A percentile compares a stretch with the other conserved stretches of the same genome.
phyloP scores from a whole-genome alignment of 352 stramenopile species.

The Peronosclerospora sorghi region DNA sequence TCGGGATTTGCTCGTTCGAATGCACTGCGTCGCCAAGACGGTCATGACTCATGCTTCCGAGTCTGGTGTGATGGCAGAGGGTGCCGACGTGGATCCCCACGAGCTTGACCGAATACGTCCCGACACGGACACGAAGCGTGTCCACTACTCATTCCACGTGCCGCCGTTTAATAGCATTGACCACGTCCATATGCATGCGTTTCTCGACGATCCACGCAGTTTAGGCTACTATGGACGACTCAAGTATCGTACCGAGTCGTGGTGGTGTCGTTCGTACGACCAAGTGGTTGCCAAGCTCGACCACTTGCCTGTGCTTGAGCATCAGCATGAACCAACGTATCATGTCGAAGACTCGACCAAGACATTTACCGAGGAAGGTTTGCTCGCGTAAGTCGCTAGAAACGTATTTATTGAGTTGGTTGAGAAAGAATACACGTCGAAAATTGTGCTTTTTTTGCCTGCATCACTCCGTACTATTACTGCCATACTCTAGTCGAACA shows the following conservation, averaged over 20 bases:
- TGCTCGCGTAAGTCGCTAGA: slow-evolving; percentile 7
- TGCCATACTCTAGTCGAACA: slow-evolving; percentile 35
- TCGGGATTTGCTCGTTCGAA: slow-evolving; percentile 40
- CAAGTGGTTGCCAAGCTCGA: slow-evolving; percentile 39
- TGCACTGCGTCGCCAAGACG: slow-evolving; percentile 44
- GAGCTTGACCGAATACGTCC: not conserved
- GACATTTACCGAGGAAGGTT: slow-evolving; percentile 4
- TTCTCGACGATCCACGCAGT: slow-evolving; percentile 26
- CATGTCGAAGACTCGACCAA: slow-evolving; percentile 13
- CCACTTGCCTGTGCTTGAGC: slow-evolving; percentile 5
- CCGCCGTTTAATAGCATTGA: slow-evolving; percentile 84
- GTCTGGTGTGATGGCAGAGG: not conserved
- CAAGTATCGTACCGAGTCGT: slow-evolving; percentile 77
- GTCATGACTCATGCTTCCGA: slow-evolving; percentile 22
- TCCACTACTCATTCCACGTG: slow-evolving; percentile 50
- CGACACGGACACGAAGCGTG: slow-evolving; percentile 4
- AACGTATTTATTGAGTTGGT: slow-evolving; percentile 19
- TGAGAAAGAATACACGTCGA: slow-evolving; percentile 11
- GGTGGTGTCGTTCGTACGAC: slow-evolving; percentile 75
- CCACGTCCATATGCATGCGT: slow-evolving; percentile 83
- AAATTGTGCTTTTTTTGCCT: slow-evolving; percentile 3
- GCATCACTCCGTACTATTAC: slow-evolving; percentile 16
- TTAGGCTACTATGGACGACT: slow-evolving; percentile 50
- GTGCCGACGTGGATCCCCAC: slow-evolving; percentile 6
- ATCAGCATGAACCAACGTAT: slow-evolving; percentile 2